Base-by-base conservation (phyloP, 1,284 basidiomycete genomes). In the Ganoderma lingzhi region DNA sequence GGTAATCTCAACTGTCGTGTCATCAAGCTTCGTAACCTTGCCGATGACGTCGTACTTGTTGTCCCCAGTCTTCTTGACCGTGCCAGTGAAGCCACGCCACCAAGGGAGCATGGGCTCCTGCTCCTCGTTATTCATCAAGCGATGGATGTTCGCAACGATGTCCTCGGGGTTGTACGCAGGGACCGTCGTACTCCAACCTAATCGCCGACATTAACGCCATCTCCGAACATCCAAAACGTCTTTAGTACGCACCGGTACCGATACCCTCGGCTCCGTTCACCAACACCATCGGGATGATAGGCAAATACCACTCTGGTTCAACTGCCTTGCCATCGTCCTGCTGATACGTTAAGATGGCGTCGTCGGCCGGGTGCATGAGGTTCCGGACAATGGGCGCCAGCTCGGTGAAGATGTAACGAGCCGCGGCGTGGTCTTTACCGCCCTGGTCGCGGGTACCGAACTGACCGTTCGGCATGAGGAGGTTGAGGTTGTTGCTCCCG, bases 241-340 rank as follows among this genome's bases (percentile, higher is more conserved):
- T 28, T 32, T 3, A 77, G 2, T 28, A 51, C 86, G 77, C 70
- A 91, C 94, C 96, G 63, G 98, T 99, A 65, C 98, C 98, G 77
- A 99, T 99, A 84, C 98, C 98, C 76, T 99, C 97, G 17, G 94
- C 92, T 17, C 98, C 98, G 77, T 99, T 99, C 78, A 99, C 83
- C 58, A 99, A 86, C 0, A 99, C 87, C 81, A 98, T 86, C 0
- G 98, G 98, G 0, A 99, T 77, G 28, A 96, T 84, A 19, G 98
- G 97, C 81, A 99, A 87, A 80, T 98, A 99, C 84, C 91, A 99
- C 76, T 97, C 95, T 0, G 98, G 98, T 81, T 99, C 98, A 74
- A 99, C 96, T 66, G 84, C 80, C 70, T 89, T 85, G 37, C 95
- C 96, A 68, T 99, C 98, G 66, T 99, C 98, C 76, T 90, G 92